Base-by-base conservation (phyloP, 2,329 filamentous ascomycete species). In the Paecilomyces dactylethromorphus region DNA sequence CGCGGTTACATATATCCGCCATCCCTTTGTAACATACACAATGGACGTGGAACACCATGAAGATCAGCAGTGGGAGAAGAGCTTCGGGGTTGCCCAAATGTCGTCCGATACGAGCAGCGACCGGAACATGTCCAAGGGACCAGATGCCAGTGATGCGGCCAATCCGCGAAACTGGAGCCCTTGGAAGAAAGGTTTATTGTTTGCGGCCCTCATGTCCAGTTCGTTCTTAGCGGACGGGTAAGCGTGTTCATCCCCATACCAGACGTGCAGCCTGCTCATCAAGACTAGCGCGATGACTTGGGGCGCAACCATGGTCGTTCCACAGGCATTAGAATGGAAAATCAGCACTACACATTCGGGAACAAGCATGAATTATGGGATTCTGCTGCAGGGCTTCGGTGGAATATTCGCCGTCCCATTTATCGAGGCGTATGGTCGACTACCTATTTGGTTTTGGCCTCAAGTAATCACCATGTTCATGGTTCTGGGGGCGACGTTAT, bases 391-490 rank as follows among this genome's bases (percentile, higher is more conserved):
- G 57, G 74, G 72, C 0, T 67, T 74, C 22, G 74, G 74, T 10
- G 74, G 74, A 3, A 66, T 75, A 15, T 64, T 76, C 50, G 73
- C 71, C 2, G 72, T 75, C 15, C 74, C 73, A 2, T 60, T 76
- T 1, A 74, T 75, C 52, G 71, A 76, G 58, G 71, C 72, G 1
- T 76, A 74, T 61, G 74, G 76, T 62, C 67, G 76, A 76, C 71
- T 75, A 21, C 76, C 76, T 1, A 66, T 77, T 45, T 74, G 76
- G 70, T 66, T 78, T 49, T 79, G 75, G 75, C 70, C 75, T 1
- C 73, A 76, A 55, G 56, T 75, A 3, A 65, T 76, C 50, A 71
- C 73, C 3, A 70, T 71, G 61, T 66, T 73, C 45, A 74, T 77
- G 63, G 70, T 78, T 3, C 59, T 76, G 10, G 76, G 76, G 1